Evolutionary conservation across 805 yeast genomes (phyloP).

Genomic region (Wickerhamiella parazyma): DNA sequence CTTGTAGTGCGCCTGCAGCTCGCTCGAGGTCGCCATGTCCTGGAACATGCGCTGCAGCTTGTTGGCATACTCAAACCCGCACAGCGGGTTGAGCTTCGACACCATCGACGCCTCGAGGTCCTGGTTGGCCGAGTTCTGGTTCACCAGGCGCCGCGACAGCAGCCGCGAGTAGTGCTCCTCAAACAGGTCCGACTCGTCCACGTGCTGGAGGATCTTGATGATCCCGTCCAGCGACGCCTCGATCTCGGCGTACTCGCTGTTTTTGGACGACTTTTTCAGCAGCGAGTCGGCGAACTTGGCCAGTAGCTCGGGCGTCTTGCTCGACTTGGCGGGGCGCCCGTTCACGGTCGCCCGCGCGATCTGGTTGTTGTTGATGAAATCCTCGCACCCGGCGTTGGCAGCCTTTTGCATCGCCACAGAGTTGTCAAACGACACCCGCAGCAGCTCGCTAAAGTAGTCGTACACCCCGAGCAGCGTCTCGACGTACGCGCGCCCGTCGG

Average conservation of each 20-base stretch:
- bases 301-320: conserved; percentile 84
- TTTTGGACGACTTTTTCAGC: conserved; percentile 62
- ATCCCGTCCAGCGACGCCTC: conserved; percentile 59
- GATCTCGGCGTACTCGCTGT: conserved; percentile 53
- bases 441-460: conserved; percentile 50
- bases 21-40: conserved; percentile 76
- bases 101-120: conserved; percentile 75
- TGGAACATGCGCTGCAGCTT: conserved; percentile 93
- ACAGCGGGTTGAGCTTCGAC: conserved; percentile 73
- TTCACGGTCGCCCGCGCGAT: conserved; percentile 43
- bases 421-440: conserved; percentile 50
- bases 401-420: conserved; percentile 74
- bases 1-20: conserved; percentile 47
- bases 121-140: conserved; percentile 72
- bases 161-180: conserved; percentile 84
- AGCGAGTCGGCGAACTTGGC: conserved; percentile 81
- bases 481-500: conserved; percentile 69
- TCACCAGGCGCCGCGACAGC: conserved; percentile 78
- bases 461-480: conserved; percentile 63
- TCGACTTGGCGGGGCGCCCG: conserved; percentile 23
- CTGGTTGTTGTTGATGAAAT: conserved; percentile 67
- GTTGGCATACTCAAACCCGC: conserved; percentile 83
- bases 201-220: conserved; percentile 72
- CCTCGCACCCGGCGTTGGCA: conserved; percentile 76
- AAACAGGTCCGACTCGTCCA: conserved; percentile 90